Percentiles rank a stretch among this genome's conserved stretches.
These are phyloP conservation scores for Moesziomyces globuligerus DNA, from an alignment of 1,284 basidiomycete species.

Conservation along the genomic window DNA sequence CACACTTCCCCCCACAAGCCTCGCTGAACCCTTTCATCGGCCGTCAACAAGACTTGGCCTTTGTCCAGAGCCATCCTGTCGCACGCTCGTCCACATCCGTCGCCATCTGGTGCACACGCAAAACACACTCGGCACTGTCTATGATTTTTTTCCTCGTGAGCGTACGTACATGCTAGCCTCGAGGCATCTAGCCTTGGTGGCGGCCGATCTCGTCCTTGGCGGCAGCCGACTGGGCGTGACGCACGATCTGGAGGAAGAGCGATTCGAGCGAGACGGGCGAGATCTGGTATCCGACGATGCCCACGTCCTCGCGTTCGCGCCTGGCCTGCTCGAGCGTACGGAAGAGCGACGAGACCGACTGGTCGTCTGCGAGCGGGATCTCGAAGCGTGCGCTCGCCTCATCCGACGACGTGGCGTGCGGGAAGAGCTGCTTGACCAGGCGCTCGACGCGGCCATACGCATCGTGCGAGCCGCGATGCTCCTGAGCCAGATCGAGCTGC, in stretches of 20 bases:
- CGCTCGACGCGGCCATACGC: slow-evolving; percentile 73
- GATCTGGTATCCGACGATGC: slow-evolving; percentile 29
- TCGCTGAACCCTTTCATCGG: no score
- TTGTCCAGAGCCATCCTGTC: no score
- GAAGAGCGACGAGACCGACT: slow-evolving; percentile 74
- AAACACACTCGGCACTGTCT: no score
- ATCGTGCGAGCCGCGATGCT: slow-evolving; percentile 10
- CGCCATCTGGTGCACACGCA: no score
- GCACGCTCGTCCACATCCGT: no score
- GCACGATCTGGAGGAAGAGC: slow-evolving; percentile 78
- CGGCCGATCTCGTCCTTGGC: slow-evolving; percentile 20
- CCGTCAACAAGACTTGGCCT: no score
- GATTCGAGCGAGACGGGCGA: slow-evolving; percentile 73
- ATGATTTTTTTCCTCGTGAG: no score
- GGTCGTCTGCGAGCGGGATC: slow-evolving; percentile 74
- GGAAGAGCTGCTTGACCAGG: slow-evolving; percentile 74
- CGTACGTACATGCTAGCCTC: no score
- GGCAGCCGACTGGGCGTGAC: slow-evolving; percentile 66
- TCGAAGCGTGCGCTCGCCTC: slow-evolving; percentile 82
- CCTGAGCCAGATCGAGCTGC: slow-evolving; percentile 75
- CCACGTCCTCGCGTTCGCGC: slow-evolving; percentile 12
- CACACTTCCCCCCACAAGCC: no score
- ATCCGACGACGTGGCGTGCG: slow-evolving; percentile 75
- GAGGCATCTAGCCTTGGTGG: slow-evolving; percentile 1
- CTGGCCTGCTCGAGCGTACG: slow-evolving; percentile 15